These are phyloP conservation scores for Pisolithus marmoratus DNA, from an alignment of 768 basidiomycete species.

Conservation along the genomic window DNA sequence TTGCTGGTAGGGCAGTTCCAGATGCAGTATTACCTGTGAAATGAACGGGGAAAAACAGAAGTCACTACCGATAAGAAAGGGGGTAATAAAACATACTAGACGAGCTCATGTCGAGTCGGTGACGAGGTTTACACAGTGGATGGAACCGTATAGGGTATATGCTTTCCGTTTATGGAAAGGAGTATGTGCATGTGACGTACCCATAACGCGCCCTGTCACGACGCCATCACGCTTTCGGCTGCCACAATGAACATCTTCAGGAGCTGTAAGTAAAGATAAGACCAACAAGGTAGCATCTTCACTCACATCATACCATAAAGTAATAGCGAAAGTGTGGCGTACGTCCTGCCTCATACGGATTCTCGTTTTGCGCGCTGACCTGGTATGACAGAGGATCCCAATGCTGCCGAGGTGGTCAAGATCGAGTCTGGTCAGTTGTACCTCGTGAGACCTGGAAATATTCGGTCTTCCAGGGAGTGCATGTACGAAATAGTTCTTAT, in stretches of 20 bases:
- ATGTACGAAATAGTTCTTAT: conserved; percentile 55
- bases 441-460: conserved; percentile 85
- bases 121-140: too few species aligned
- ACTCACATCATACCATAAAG: conserved; percentile 36
- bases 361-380: conserved; percentile 19
- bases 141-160: too few species aligned
- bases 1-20: conserved; percentile 3
- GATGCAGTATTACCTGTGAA: conserved; percentile 2
- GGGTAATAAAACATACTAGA: neutral
- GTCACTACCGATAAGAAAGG: neutral
- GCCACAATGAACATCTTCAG: conserved; percentile 78
- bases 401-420: conserved; percentile 92
- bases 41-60: neutral
- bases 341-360: conserved; percentile 33
- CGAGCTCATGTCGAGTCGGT: neutral
- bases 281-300: conserved; percentile 3
- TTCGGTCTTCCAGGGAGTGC: conserved; percentile 93
- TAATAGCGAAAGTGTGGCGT: conserved; percentile 95
- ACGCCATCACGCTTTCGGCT: neutral
- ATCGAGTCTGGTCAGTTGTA: conserved; percentile 88
- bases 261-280: conserved; percentile 50
- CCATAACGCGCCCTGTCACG: conserved; percentile 24
- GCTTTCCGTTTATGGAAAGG: conserved; percentile 1
- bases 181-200: conserved; percentile 16
- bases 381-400: conserved; percentile 70